Conservation (phyloP, 2,329 filamentous ascomycete genomes). For the Chrysoporthe austroafricana region DNA sequence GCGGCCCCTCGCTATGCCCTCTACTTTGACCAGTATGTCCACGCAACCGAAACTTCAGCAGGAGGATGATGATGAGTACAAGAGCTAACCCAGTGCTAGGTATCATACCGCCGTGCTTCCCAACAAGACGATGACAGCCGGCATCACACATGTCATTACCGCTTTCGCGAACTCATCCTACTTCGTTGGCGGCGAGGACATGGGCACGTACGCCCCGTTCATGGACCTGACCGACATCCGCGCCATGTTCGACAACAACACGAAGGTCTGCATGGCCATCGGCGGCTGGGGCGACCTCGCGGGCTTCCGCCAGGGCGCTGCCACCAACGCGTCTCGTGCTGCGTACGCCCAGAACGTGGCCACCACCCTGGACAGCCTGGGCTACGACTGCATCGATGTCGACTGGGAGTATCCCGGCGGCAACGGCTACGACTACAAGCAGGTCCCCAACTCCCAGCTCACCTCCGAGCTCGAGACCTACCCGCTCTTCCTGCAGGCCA, state of each 20-base stretch:
- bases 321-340: constrained; percentile 49
- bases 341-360: constrained; percentile 63
- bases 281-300: constrained; percentile 67
- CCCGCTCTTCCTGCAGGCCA: constrained; percentile 61
- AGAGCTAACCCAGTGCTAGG: neutral
- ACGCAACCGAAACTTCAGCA: neutral
- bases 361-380: constrained; percentile 54
- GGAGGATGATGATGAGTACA: no score
- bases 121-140: constrained; percentile 38
- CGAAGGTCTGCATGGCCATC: constrained; percentile 66
- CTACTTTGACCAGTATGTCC: constrained; percentile 28
- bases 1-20: constrained; percentile 23
- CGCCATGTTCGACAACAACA: constrained; percentile 53
- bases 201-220: constrained; percentile 54
- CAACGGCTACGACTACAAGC: constrained; percentile 72
- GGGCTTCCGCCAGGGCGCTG: constrained; percentile 57
- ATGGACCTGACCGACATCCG: constrained; percentile 55
- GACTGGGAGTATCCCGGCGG: constrained; percentile 71
- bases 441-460: constrained; percentile 63
- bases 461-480: constrained; percentile 66
- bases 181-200: constrained; percentile 50
- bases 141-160: constrained; percentile 59
- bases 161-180: constrained; percentile 55
- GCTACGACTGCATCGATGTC: constrained; percentile 65
- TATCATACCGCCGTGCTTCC: constrained; percentile 23